Conservation (phyloP, 805 yeast species). For the Yamadazyma phyllophila region DNA sequence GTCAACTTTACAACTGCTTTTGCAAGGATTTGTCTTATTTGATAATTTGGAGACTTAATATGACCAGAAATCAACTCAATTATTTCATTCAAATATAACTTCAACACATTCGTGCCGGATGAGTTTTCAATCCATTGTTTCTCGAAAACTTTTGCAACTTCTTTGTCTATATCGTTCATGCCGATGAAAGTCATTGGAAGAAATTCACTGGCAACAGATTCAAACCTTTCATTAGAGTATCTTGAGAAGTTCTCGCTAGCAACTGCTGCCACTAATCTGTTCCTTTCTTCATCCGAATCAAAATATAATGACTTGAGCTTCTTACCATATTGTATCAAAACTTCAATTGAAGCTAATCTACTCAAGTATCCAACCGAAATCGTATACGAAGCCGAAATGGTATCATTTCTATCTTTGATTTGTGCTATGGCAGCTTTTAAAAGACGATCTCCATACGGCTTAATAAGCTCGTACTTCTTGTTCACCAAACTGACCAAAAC, state of each 20-base stretch:
- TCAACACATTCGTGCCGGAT: conserved; percentile 72
- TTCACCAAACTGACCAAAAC: conserved; percentile 64
- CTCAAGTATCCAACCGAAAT: conserved; percentile 76
- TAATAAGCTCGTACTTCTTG: conserved; percentile 46
- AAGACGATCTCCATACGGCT: conserved; percentile 60
- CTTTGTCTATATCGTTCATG: conserved; percentile 56
- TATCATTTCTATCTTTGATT: conserved; percentile 65
- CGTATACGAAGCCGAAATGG: conserved; percentile 75
- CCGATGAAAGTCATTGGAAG: conserved; percentile 81
- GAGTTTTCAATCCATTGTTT: conserved; percentile 77
- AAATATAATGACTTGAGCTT: conserved; percentile 57
- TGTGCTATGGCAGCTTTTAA: conserved; percentile 58
- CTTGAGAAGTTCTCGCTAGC: conserved; percentile 66
- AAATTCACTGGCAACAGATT: conserved; percentile 57
- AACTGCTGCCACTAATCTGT: conserved; percentile 52
- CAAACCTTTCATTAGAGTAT: conserved; percentile 67
- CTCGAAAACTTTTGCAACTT: conserved; percentile 49
- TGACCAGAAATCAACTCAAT: conserved; percentile 47
- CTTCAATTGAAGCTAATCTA: conserved; percentile 54
- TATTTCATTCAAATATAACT: conserved; percentile 70
- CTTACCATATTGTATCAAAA: conserved; percentile 53
- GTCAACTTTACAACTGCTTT: conserved; percentile 56
- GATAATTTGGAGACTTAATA: conserved; percentile 57
- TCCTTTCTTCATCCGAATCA: conserved; percentile 47
- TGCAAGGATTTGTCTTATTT: conserved; percentile 68